Evolutionary conservation across 2,329 filamentous ascomycete genomes (phyloP).

Genomic region (Colletotrichum sp.): DNA sequence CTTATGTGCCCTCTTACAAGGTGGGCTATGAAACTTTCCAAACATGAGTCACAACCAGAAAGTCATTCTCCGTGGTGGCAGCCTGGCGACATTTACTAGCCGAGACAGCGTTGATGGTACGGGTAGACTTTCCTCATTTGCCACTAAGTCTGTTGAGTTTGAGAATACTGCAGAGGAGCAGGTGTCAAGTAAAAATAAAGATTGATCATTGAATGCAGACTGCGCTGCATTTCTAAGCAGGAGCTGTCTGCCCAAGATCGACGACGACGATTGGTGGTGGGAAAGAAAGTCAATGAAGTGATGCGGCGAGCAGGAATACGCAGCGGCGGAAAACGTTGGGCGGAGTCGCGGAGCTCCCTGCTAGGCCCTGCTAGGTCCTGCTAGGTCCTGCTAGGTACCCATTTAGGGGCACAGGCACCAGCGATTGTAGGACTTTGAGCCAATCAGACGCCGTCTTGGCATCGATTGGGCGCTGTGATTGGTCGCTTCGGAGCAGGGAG

Average conservation of each 20-base stretch:
- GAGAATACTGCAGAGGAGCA: no score
- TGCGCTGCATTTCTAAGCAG: neutral
- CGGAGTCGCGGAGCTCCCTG: neutral
- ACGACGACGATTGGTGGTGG: neutral
- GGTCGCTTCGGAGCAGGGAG: neutral
- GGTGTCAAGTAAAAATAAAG: no score
- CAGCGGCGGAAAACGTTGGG: conserved; percentile 12
- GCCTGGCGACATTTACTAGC: no score
- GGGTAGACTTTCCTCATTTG: no score
- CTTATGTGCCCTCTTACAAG: no score
- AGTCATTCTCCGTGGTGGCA: no score
- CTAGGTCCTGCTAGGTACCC: neutral
- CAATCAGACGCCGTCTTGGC: neutral
- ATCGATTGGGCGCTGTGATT: neutral
- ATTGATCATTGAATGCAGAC: no score
- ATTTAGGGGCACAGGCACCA: neutral
- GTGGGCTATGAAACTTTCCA: no score
- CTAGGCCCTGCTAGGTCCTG: neutral
- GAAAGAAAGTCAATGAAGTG: neutral
- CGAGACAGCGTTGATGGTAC: no score
- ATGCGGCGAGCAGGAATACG: neutral
- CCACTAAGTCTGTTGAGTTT: no score
- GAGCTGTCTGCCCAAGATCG: neutral
- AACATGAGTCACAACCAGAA: no score
- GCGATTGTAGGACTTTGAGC: neutral